These are phyloP conservation scores for Xerocomellus amylosporus DNA, from an alignment of 768 basidiomycete genomes.

Conservation along the genomic window DNA sequence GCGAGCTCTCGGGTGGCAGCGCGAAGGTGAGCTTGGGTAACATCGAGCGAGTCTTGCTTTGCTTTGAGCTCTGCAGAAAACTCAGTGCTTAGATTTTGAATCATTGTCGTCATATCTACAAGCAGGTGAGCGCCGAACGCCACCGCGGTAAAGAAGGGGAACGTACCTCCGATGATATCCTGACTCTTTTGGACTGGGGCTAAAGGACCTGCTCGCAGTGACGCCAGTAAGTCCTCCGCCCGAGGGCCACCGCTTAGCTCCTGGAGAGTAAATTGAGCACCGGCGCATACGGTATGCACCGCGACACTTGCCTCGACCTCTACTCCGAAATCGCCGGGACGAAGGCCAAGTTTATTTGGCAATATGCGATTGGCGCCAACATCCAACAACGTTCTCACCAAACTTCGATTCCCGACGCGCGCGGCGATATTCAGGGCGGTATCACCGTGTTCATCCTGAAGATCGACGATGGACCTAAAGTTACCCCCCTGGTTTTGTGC, in stretches of 20 bases:
- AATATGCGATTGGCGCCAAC: slow-evolving; percentile 88
- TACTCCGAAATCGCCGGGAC: slow-evolving; percentile 93
- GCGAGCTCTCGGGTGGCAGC: slow-evolving; percentile 88
- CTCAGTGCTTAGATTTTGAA: slow-evolving; percentile 72
- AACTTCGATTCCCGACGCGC: slow-evolving; percentile 82
- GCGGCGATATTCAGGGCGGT: slow-evolving; percentile 96
- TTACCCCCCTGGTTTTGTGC: slow-evolving; percentile 73
- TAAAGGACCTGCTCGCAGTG: slow-evolving; percentile 68
- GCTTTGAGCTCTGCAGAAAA: slow-evolving; percentile 80
- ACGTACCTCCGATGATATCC: slow-evolving; percentile 74
- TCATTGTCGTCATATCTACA: slow-evolving; percentile 81
- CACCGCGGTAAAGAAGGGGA: background rate
- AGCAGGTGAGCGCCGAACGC: slow-evolving; percentile 9
- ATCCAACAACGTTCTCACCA: slow-evolving; percentile 85
- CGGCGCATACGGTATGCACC: background rate
- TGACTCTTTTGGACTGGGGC: slow-evolving; percentile 84
- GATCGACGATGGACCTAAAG: slow-evolving; percentile 78
- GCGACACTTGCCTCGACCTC: slow-evolving; percentile 71
- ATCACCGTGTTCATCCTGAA: slow-evolving; percentile 94
- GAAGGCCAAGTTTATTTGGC: slow-evolving; percentile 89
- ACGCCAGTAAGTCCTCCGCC: slow-evolving; percentile 77
- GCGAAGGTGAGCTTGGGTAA: slow-evolving; percentile 82
- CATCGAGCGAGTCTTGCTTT: slow-evolving; percentile 86
- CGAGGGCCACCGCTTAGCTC: slow-evolving; percentile 68
- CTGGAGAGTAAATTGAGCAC: slow-evolving; percentile 34